phyloP scores from a whole-genome alignment of 2,329 filamentous ascomycete genomes.

The Trichoderma guizhouense region DNA sequence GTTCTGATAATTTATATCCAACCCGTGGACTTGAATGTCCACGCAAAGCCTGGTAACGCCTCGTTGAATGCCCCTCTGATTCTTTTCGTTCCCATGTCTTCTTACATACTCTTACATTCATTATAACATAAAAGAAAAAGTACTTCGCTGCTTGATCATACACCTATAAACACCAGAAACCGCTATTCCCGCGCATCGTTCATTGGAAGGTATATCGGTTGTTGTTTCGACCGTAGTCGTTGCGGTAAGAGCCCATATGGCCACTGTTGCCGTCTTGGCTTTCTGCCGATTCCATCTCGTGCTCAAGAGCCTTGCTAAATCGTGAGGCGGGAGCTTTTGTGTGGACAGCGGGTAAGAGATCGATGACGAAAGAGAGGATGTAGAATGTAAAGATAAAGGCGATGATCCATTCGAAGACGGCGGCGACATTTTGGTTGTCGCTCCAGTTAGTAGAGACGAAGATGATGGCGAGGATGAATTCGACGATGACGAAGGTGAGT shows the following conservation, averaged over 20 bases:
- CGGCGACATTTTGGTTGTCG: slow-evolving; percentile 60
- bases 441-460: slow-evolving; percentile 61
- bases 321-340: slow-evolving; percentile 43
- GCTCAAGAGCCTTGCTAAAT: slow-evolving; percentile 30
- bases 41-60: not conserved
- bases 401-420: slow-evolving; percentile 75
- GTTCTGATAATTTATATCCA: not conserved
- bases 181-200: not conserved
- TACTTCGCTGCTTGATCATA: not conserved
- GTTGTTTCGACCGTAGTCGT: slow-evolving; percentile 26
- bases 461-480: slow-evolving; percentile 67
- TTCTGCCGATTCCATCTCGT: slow-evolving; percentile 21
- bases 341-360: slow-evolving; percentile 74
- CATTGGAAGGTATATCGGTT: slow-evolving; percentile 22
- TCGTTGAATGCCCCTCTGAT: not conserved
- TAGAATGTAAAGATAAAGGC: slow-evolving; percentile 86
- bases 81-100: not conserved
- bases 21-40: not conserved
- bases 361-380: slow-evolving; percentile 79
- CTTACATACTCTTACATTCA: not conserved
- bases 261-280: not conserved
- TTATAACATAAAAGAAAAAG: not conserved
- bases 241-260: not conserved
- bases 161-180: not conserved
- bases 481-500: slow-evolving; percentile 75